A percentile compares a stretch with the other conserved stretches of the same genome.
phyloP scores from a whole-genome alignment of 306 rosid genomes.

The Phaseolus lunatus region DNA sequence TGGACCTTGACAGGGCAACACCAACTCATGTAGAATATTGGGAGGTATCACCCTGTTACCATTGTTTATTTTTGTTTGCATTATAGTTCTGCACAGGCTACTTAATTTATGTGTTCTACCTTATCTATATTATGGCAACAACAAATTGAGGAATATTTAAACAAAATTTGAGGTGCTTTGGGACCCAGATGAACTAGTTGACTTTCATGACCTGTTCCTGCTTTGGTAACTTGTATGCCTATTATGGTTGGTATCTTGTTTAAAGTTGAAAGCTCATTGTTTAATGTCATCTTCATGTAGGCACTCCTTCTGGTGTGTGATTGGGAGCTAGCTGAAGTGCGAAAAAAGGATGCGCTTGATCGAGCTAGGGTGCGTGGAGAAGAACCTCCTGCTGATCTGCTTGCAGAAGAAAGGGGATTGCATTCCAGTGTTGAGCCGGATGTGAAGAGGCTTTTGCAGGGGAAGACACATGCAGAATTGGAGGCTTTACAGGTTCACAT shows the following conservation, averaged over 20 bases:
- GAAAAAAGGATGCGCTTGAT: slow-evolving; percentile 86
- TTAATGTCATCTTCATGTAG: slow-evolving; percentile 54
- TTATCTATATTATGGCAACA: background rate
- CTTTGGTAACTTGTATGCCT: slow-evolving; percentile 15
- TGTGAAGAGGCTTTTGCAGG: slow-evolving; percentile 75
- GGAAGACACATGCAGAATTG: slow-evolving; percentile 76
- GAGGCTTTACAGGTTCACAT: slow-evolving; percentile 75
- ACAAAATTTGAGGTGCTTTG: background rate
- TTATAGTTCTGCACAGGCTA: slow-evolving; percentile 14
- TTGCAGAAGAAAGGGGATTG: slow-evolving; percentile 97
- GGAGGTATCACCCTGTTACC: slow-evolving; percentile 72
- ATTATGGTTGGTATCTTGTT: slow-evolving; percentile 11
- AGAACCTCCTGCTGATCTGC: slow-evolving; percentile 94
- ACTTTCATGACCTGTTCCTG: background rate
- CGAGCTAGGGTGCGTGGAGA: slow-evolving; percentile 99
- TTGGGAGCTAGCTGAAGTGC: slow-evolving; percentile 97
- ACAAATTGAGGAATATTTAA: background rate
- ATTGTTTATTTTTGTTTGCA: slow-evolving; percentile 16
- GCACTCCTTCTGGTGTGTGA: slow-evolving; percentile 93
- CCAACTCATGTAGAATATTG: slow-evolving; percentile 90
- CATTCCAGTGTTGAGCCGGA: slow-evolving; percentile 90
- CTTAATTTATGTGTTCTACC: background rate
- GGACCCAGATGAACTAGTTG: background rate
- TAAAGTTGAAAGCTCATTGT: slow-evolving; percentile 36
- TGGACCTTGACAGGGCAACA: slow-evolving; percentile 93